Base-by-base conservation (phyloP, 1,284 basidiomycete genomes). In the Ustilago sp. region DNA sequence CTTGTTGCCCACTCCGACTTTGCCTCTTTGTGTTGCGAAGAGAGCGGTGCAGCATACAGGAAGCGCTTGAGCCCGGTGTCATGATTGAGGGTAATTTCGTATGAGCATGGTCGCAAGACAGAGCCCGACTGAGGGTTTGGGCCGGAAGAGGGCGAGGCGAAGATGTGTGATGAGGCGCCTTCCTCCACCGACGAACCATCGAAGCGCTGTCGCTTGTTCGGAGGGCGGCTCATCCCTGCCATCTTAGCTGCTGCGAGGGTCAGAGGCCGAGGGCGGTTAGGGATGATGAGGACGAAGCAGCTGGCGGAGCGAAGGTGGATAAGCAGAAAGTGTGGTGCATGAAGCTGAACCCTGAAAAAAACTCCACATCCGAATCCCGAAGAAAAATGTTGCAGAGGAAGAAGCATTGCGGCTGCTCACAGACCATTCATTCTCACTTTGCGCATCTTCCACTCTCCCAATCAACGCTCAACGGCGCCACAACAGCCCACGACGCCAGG, bases 341-440 rank as follows among this genome's bases (percentile, higher is more conserved):
- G 52, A 12, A 35, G 31, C 13, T 45, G 43, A 43, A 63, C 59
- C 56, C 52, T 56, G 31, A 59, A 57, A 28, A 64, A 61, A 47
- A 60, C 69, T 72, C 60, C 69, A 72, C 69, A 47, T 72, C 69
- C 69, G 69, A 67, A 19, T 41, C 28, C 69, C 69, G 69, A 62
- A 11, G 8, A 31, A 43, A 54, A 61, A 51, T 32, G 9, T 12
- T 38, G 36, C 23, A 38, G 12, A 43, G 32, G 19, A 57, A 23
- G 28, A 35, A 31, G 31, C 48, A 50, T 50, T 11, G 13, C 28
- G 31, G 43, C 34, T 51, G 51, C 41, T 65, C 63, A 55, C 57
- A 55, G 51, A 54, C 60, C 60, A 52, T 31, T 23, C 34, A 17
- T 28, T 32, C 43, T n/a, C 43, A 7, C 48, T 17, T 28, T 28